Evolutionary conservation across 73 alveolate species (phyloP).

Genomic region (Diophrys appendiculata): DNA sequence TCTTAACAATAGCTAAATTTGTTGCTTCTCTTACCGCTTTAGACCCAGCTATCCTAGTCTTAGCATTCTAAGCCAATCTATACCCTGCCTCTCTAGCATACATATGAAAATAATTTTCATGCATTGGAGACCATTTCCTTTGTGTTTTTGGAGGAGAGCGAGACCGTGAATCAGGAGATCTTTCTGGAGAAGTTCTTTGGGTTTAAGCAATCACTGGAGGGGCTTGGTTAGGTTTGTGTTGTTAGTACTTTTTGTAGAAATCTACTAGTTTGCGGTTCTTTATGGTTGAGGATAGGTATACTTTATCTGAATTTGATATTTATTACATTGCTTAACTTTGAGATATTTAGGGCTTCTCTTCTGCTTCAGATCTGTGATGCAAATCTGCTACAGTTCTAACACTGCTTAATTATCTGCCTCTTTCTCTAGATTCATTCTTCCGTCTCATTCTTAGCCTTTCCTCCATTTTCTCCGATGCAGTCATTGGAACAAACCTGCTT

Average conservation of each 20-base stretch:
- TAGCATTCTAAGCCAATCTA: background rate
- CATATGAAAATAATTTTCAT: background rate
- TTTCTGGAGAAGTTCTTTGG: too few species aligned
- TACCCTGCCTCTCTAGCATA: background rate
- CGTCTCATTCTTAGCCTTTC: background rate
- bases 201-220: too few species aligned
- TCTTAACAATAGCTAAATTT: background rate
- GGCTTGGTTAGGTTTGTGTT: too few species aligned
- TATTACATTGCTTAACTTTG: background rate
- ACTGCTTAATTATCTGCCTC: background rate
- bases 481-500: conserved; percentile 1
- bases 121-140: background rate
- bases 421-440: background rate
- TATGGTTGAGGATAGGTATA: background rate
- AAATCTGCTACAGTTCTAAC: background rate
- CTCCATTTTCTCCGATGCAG: background rate
- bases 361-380: background rate
- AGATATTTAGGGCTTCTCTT: too few species aligned
- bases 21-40: background rate
- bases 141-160: background rate
- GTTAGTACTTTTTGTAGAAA: background rate
- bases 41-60: background rate
- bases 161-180: too few species aligned
- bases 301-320: background rate
- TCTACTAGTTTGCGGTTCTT: background rate